Conservation (phyloP, 179 eudicot species). For the Silene vulgaris region DNA sequence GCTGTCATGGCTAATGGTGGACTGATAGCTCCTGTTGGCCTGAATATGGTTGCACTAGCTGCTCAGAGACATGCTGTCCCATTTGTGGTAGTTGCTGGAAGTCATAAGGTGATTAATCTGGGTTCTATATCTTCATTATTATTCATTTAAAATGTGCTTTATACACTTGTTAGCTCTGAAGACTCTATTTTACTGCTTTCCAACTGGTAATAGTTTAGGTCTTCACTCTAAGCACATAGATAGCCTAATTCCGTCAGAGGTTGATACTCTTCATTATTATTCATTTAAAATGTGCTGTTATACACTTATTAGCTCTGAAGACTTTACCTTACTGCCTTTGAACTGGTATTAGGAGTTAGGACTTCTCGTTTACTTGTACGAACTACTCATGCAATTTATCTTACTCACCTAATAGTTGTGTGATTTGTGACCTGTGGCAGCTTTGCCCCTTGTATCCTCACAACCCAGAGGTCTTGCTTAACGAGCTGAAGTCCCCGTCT, state of each 20-base stretch:
- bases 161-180: not conserved
- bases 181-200: not conserved
- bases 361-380: not conserved
- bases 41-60: conserved; percentile 97
- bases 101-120: conserved; percentile 67
- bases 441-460: conserved; percentile 95
- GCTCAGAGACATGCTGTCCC: conserved; percentile 99
- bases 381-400: not conserved
- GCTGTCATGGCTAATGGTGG: conserved; percentile 99
- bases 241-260: not conserved
- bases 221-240: not conserved
- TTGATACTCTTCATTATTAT: too few species aligned
- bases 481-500: conserved; percentile 92
- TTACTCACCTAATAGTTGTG: conserved; percentile 8
- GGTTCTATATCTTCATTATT: not conserved
- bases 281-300: too few species aligned
- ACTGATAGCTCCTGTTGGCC: conserved; percentile 89
- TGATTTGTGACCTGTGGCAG: conserved; percentile 40
- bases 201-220: not conserved
- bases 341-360: too few species aligned
- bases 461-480: conserved; percentile 88
- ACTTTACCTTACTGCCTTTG: too few species aligned
- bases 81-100: conserved; percentile 94
- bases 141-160: not conserved
- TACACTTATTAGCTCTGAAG: too few species aligned